Evolutionary conservation across 495 filamentous ascomycete genomes (phyloP), one percentile per base, ranked within the genome.

Genomic region (Daldinia loculata): DNA sequence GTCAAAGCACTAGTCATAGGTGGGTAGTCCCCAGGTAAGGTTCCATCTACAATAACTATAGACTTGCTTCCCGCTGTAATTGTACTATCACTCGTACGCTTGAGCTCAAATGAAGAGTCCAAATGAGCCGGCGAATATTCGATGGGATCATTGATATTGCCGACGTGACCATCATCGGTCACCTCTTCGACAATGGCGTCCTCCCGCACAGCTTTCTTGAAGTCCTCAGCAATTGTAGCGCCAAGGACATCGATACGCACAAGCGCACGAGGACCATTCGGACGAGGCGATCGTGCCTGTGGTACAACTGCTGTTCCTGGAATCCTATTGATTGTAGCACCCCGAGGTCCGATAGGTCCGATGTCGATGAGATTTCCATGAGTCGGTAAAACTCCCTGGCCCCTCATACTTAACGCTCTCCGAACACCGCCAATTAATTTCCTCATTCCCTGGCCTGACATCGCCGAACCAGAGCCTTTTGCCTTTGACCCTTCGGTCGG

Each of bases 341-440:
- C 84, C 59, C 80, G 77, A 22, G 85, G 79, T 11, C 85, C 85
- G 61, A 86, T 80, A 14, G 84, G 84, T 32, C 82, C 82, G 29
- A 87, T 83, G 61, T 84, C 80, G 69, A 83, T 80, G 52, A 81
- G 81, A 45, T 76, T 78, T n/a, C 76, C 82, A 36, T 85, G 84
- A 1, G 80, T 81, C 3, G 81, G 80, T 8, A 83, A 82, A 74
- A 70, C 79, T 72, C 69, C 86, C 79, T 76, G 80, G 6, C 79
- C 83, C 36, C 88, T 91, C 43, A 87, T 92, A 71, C 94, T 92
- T 55, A 98, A 78, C n/a, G 90, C 95, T 38, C 95, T 91, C 48
- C 92, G 90, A 36, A 98, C 92, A 67, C 91, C 93, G 0, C 94
- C 94, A 51, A 99, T 84, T 3, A 98, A 83, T 69, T 89, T 95